These are phyloP conservation scores for Aspergillus sp. DNA, from an alignment of 2,329 filamentous ascomycete genomes.

Conservation along the genomic window DNA sequence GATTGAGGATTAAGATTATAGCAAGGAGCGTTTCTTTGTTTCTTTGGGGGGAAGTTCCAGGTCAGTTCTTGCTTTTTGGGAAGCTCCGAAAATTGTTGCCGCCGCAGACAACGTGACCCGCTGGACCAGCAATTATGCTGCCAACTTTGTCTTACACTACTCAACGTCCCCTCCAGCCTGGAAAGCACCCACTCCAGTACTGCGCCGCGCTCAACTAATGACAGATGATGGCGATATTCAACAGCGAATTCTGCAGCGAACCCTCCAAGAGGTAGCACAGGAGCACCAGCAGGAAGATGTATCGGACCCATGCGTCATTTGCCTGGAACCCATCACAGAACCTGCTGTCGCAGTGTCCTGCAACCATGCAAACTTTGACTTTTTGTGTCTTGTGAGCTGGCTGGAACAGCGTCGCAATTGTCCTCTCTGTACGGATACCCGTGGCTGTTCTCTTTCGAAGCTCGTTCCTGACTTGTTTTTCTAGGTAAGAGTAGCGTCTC, in stretches of 20 bases:
- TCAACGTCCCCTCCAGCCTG: background rate
- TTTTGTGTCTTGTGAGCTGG: conserved; percentile 81
- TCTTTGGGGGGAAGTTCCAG: background rate
- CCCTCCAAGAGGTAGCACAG: conserved; percentile 44
- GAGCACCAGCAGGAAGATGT: conserved; percentile 32
- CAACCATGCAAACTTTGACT: conserved; percentile 79
- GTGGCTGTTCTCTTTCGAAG: background rate
- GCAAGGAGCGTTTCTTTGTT: background rate
- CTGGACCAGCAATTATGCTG: background rate
- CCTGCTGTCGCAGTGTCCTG: conserved; percentile 73
- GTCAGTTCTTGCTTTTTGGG: conserved; percentile 6
- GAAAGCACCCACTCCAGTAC: background rate
- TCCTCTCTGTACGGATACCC: conserved; percentile 67
- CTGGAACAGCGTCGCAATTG: conserved; percentile 70
- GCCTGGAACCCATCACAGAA: conserved; percentile 73
- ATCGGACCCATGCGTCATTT: conserved; percentile 75
- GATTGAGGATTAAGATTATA: background rate
- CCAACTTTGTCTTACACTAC: background rate
- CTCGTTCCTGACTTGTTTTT: conserved; percentile 2
- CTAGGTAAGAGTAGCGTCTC: conserved; percentile 53
- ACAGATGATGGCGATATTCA: conserved; percentile 42
- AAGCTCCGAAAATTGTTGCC: conserved; percentile 5
- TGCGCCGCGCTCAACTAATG: conserved; percentile 26
- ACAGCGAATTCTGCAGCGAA: conserved; percentile 46
- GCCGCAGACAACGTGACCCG: conserved; percentile 22